Conservation (phyloP, 2,329 filamentous ascomycete species). For the Chrysosporium queenslandicum region DNA sequence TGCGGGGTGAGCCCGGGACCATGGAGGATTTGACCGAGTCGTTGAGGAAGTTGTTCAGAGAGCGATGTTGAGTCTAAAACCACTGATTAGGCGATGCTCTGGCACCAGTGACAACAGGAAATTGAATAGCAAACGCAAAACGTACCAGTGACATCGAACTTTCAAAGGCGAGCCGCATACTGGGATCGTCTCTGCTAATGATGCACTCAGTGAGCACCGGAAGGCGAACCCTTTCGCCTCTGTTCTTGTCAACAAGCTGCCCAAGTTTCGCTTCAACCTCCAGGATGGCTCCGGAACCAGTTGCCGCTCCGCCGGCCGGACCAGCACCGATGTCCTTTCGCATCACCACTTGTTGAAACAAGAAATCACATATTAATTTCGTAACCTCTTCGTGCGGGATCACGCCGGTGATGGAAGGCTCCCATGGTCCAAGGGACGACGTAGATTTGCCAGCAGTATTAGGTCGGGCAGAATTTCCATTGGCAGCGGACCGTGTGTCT, state of each 20-base stretch:
- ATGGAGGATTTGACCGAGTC: conserved; percentile 47
- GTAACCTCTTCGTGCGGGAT: conserved; percentile 65
- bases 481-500: conserved; percentile 19
- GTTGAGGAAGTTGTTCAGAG: conserved; percentile 79
- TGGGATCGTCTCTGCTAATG: conserved; percentile 47
- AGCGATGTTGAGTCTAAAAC: conserved; percentile 62
- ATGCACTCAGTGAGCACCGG: conserved; percentile 62
- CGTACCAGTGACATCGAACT: conserved; percentile 84
- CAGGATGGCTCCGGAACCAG: conserved; percentile 58
- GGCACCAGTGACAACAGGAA: neutral
- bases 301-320: conserved; percentile 46
- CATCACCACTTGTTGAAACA: conserved; percentile 61
- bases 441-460: conserved; percentile 19
- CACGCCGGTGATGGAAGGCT: conserved; percentile 56
- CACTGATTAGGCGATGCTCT: conserved; percentile 18
- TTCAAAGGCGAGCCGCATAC: conserved; percentile 56
- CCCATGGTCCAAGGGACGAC: conserved; percentile 35
- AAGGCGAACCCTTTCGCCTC: conserved; percentile 57
- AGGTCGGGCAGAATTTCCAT: conserved; percentile 21
- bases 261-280: conserved; percentile 95
- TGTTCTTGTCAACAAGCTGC: conserved; percentile 63
- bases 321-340: conserved; percentile 52
- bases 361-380: conserved; percentile 68
- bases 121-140: conserved; percentile 15
- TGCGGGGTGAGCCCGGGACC: conserved; percentile 30